These are phyloP conservation scores for Paramecium bursaria DNA, from an alignment of 73 alveolate species.

Conservation along the genomic window DNA sequence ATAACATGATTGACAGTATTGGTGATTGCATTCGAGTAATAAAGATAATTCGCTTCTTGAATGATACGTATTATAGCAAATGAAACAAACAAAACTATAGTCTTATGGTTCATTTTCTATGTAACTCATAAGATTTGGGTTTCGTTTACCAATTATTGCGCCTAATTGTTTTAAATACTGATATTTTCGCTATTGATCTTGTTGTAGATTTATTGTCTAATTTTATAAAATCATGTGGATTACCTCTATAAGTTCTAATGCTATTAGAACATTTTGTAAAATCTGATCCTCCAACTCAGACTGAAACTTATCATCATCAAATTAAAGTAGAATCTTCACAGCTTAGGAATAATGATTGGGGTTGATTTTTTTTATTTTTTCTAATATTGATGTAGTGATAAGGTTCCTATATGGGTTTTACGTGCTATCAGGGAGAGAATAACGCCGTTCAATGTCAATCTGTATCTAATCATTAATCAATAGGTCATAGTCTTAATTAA, in stretches of 20 bases:
- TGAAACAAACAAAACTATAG: neutral
- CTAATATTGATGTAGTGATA: too few species aligned
- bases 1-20: constrained; percentile 9
- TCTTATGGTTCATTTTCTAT: neutral
- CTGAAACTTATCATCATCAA: constrained; percentile 27
- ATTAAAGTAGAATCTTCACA: too few species aligned
- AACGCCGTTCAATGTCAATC: too few species aligned
- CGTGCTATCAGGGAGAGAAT: too few species aligned
- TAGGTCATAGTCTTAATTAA: too few species aligned
- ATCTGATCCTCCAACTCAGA: neutral
- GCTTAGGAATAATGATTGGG: too few species aligned
- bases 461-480: too few species aligned
- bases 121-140: constrained; percentile 12
- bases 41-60: neutral
- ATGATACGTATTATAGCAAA: constrained; percentile 14
- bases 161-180: neutral
- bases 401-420: too few species aligned
- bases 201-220: neutral
- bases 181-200: neutral
- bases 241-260: neutral
- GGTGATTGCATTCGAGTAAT: neutral
- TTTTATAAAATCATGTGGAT: neutral
- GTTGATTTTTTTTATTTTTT: too few species aligned
- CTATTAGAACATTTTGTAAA: neutral
- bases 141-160: neutral